Base-by-base conservation (phyloP, 2,329 filamentous ascomycete species). In the Rhynchosporium graminicola region DNA sequence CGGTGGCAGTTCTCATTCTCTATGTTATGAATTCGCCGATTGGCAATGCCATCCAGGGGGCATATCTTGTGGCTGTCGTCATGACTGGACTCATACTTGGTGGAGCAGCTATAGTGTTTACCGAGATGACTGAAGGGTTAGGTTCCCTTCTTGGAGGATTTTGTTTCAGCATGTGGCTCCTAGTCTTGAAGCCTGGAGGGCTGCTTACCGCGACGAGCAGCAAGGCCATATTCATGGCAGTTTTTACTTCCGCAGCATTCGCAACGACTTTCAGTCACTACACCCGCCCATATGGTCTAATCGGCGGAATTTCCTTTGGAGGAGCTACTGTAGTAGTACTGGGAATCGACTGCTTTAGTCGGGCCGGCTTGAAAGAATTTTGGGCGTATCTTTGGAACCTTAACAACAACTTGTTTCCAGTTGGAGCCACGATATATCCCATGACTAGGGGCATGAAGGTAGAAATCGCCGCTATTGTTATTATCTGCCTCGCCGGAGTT, bases 281-380 rank as follows among this genome's bases (percentile, higher is more conserved):
- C 72, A 96, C 92, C 0, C 84, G 92, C 47, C 85, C 86, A 10
- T 94, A 94, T 75, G 88, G 87, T 1, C 78, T 96, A 55, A 94
- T 97, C 43, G 79, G 80, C 12, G 85, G 85, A 54, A 92, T 92
- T 12, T 85, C 93, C 0, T 96, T 97, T 72, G 83, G 86, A 4
- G 94, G 94, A 7, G 88, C 92, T 3, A 97, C 92, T 0, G 85
- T 85, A 3, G 81, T 89, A 0, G 84, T 96, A 13, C 77, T 98
- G 2, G 94, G 94, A 2, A 90, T 98, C 62, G 94, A 98, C 74
- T 96, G 92, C 75, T 96, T 94, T 70, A 94, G 88, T 71, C 82
- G 87, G 65, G 92, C 92, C n/a, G 94, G 94, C 0, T 79, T 96
- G 70, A 97, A 97, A 75, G 94, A 98, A 74, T 97, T 97, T 69